Base-by-base conservation (phyloP, 2,329 filamentous ascomycete species). In the Beauveria medogensis region DNA sequence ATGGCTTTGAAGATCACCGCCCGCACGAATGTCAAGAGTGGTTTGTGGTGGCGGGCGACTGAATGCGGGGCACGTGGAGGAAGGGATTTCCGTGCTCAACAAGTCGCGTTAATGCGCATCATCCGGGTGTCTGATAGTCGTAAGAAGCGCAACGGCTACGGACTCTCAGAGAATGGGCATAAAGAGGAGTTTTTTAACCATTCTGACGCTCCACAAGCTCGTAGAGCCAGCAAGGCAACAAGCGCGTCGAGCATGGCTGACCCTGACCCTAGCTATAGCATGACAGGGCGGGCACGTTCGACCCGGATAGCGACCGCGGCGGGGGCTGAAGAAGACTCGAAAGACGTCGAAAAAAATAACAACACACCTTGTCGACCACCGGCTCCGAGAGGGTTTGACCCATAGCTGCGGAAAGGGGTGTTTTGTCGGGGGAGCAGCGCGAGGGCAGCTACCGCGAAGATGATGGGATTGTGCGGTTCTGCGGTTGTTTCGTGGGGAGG, bases 341-440 rank as follows among this genome's bases (percentile, higher is more conserved):
- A 37, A 47, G 28, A 24, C 3, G 43, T 34, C n/a, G 28, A 24
- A 28, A 40, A 55, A 47, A 53, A 59, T 62, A 47, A 62, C 58
- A 62, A 71, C 72, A 66, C 66, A 99, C 94, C 92, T 99, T 99
- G 75, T 97, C 94, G 76, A 96, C 90, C 72, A 99, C 92, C 72
- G 94, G 94, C 83, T 99, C 94, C 72, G 93, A 97, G 74, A 99
- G 88, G 77, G 94, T 99, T 83, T 99, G 94, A 85, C 94, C 94
- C 94, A 99, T 99, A 78, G 66, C 67, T 71, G 59, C 61, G 64
- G 59, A 67, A 63, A 63, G 63, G 46, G 24, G 9, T 53, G 48
- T 46, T 47, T 40, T 55, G 20, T 60, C 44, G 51, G 61, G 30
- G 61, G 40, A 63, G 57, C 57, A 53, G 57, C 56, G 57, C 57